These are phyloP conservation scores for Rhodotorula glutinis DNA, from an alignment of 1,284 basidiomycete genomes.

Conservation along the genomic window DNA sequence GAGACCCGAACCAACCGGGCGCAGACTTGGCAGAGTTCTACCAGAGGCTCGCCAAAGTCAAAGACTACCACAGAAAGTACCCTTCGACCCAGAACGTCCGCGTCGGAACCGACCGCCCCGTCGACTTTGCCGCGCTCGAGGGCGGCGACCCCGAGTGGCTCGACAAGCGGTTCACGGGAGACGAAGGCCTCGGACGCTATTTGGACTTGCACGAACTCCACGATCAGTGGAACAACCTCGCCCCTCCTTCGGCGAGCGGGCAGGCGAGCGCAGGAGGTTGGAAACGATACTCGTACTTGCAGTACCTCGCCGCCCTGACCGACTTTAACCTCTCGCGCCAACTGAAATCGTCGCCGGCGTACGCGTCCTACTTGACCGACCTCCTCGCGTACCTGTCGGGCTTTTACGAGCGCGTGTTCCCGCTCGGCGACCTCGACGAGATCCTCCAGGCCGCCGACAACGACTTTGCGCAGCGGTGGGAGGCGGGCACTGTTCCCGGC, in stretches of 20 bases:
- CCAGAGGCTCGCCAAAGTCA: constrained; percentile 83
- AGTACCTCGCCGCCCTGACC: constrained; percentile 64
- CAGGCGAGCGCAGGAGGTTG: constrained; percentile 47
- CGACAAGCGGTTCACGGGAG: constrained; percentile 86
- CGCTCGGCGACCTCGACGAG: constrained; percentile 73
- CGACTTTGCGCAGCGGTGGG: constrained; percentile 79
- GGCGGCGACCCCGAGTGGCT: constrained; percentile 49
- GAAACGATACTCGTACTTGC: constrained; percentile 70
- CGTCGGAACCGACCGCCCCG: constrained; percentile 39
- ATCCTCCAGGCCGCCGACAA: constrained; percentile 63
- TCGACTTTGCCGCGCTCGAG: constrained; percentile 46
- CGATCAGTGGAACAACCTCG: constrained; percentile 83
- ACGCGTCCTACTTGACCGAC: constrained; percentile 69
- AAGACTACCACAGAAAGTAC: constrained; percentile 94
- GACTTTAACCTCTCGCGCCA: constrained; percentile 31
- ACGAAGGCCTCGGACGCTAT: constrained; percentile 92
- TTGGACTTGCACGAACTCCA: constrained; percentile 89
- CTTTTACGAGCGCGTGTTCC: constrained; percentile 75
- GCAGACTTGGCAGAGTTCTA: constrained; percentile 92
- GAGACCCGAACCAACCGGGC: constrained; percentile 49
- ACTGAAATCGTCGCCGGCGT: constrained; percentile 36
- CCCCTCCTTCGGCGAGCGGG: constrained; percentile 49
- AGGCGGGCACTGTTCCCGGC: constrained; percentile 64
- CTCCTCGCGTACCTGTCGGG: constrained; percentile 80
- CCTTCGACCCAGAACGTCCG: constrained; percentile 68